Evolutionary conservation across 441 rosid species (phyloP), one percentile per base, ranked within the genome.

Genomic region (Populus hybrid): DNA sequence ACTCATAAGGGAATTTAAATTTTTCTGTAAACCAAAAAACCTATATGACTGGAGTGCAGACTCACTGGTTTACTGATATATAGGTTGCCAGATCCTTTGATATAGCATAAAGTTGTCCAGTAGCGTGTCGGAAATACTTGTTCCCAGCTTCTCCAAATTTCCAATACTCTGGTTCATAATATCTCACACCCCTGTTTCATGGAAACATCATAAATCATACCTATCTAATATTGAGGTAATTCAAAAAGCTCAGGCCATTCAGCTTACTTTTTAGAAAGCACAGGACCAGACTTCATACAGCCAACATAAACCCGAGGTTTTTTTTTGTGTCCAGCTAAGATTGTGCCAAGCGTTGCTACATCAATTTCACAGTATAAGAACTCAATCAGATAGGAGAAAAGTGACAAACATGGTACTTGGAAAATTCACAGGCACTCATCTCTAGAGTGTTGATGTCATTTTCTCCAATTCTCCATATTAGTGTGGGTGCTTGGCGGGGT

Each of bases 201-300:
- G 24, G 24, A 76, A 70, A 79, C 20, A 75, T 75, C 59, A 67
- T 61, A 73, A 71, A 70, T 61, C n/a, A 56, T 69, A 61, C 29
- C 68, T 75, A 63, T 50, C 18, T 23, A 59, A 67, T 36, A 42
- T 16, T 4, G 24, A 71, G 28, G 45, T n/a, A 18, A 35, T 11
- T 29, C 31, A 20, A 63, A 16, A 38, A 67, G 72, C n/a, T 68
- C 10, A 63, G 35, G 21, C 36, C 56, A 74, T 56, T 69, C 74
- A 67, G 82, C 89, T 85, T 86, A 88, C 98, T 87, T 88, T 82
- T 79, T 84, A 77, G 90, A 86, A 80, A 92, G 89, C 66, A 94
- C 97, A 29, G 93, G 98, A 73, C 98, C 98, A 8, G 97, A 92
- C 85, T 91, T 92, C 97, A 94, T 94, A 86, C 97, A 94, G 65